phyloP scores from a whole-genome alignment of 2,329 filamentous ascomycete genomes.

The Cercospora sp. region DNA sequence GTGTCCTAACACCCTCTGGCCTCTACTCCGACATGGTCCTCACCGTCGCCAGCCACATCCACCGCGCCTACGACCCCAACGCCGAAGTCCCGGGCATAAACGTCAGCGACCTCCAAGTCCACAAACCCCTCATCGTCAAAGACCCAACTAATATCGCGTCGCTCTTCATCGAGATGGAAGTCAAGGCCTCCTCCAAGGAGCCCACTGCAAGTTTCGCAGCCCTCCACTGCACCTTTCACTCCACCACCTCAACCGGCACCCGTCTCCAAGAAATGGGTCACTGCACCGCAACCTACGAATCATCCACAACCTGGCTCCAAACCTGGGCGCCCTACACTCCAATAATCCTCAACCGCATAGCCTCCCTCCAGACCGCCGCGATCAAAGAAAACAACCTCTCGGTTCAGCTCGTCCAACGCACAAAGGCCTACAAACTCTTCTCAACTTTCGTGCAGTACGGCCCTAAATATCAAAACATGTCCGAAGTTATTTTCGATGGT shows the following conservation, averaged over 20 bases:
- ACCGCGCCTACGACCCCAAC: slow-evolving; percentile 17
- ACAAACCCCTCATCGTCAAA: slow-evolving; percentile 34
- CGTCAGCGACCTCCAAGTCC: slow-evolving; percentile 32
- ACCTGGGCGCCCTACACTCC: slow-evolving; percentile 27
- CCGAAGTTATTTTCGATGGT: slow-evolving; percentile 31
- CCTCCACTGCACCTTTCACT: slow-evolving; percentile 30
- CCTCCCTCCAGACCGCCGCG: slow-evolving; percentile 22
- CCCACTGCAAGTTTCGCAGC: background rate
- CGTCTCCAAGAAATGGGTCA: slow-evolving; percentile 32
- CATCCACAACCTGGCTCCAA: slow-evolving; percentile 23
- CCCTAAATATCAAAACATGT: slow-evolving; percentile 34
- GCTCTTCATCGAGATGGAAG: slow-evolving; percentile 34
- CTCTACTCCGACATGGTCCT: slow-evolving; percentile 41
- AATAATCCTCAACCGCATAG: slow-evolving; percentile 27
- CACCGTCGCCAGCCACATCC: slow-evolving; percentile 33
- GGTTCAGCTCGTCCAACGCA: slow-evolving; percentile 27
- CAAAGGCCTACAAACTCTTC: slow-evolving; percentile 31
- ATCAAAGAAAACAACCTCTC: slow-evolving; percentile 21
- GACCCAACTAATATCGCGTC: slow-evolving; percentile 21
- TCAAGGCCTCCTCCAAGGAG: slow-evolving; percentile 6
- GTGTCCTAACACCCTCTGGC: slow-evolving; percentile 36
- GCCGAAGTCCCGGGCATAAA: slow-evolving; percentile 28
- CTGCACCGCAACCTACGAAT: slow-evolving; percentile 31
- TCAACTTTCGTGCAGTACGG: slow-evolving; percentile 33
- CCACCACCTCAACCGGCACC: slow-evolving; percentile 28